These are phyloP conservation scores for Rhodamnia rubescens DNA, from an alignment of 345 rosid genomes.

Conservation along the genomic window DNA sequence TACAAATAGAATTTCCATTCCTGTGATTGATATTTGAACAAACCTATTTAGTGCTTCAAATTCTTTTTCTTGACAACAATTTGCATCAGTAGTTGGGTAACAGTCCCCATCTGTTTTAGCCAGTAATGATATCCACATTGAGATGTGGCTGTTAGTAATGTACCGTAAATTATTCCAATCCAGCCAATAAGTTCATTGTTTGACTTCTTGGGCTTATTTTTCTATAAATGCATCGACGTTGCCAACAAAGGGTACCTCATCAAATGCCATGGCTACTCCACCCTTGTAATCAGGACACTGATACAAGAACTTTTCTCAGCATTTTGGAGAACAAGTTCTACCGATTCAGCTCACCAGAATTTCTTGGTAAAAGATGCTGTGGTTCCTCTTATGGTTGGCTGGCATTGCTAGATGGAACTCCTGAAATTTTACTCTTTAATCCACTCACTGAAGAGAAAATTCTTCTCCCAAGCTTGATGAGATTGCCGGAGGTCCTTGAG, in stretches of 20 bases:
- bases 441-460: constrained; percentile 1
- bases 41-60: background rate
- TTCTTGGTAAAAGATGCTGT: constrained; percentile 1
- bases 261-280: constrained; percentile 2
- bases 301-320: background rate
- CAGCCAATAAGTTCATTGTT: background rate
- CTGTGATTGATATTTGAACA: background rate
- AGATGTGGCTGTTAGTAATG: background rate
- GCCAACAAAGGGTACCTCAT: background rate
- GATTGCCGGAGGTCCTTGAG: background rate
- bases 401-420: background rate
- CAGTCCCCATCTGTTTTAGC: background rate
- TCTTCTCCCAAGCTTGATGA: background rate
- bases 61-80: background rate
- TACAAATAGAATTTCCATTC: background rate
- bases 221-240: background rate
- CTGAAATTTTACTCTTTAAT: background rate
- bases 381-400: constrained; percentile 1
- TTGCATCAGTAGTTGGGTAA: background rate
- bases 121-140: background rate
- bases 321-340: background rate
- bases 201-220: background rate
- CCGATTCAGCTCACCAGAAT: background rate
- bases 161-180: background rate
- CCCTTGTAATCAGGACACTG: background rate